Conservation (phyloP, 108 stramenopile genomes). For the Aurantiochytrium sp. region DNA sequence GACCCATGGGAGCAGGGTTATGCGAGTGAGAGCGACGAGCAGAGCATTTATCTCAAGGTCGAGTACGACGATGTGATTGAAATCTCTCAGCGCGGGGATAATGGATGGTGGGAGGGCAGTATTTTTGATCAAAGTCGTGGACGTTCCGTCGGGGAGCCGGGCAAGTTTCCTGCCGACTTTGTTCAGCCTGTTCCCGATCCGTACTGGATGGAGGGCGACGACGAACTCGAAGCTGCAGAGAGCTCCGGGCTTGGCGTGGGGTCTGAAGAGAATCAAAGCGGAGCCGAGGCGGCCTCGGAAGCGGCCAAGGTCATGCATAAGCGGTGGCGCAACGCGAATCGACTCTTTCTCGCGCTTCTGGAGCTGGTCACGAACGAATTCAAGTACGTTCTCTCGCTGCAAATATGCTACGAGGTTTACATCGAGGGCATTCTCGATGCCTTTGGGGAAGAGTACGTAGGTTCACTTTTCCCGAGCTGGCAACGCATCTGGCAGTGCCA, state of each 20-base stretch:
- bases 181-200: neutral
- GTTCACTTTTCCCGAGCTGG: neutral
- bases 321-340: neutral
- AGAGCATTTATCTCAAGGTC: neutral
- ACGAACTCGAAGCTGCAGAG: neutral
- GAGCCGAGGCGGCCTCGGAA: neutral
- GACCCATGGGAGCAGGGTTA: neutral
- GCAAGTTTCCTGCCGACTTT: neutral
- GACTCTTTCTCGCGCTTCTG: neutral
- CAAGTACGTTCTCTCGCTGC: neutral
- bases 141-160: neutral
- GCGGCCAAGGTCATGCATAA: neutral
- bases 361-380: constrained; percentile 8
- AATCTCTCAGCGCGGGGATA: neutral
- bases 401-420: neutral
- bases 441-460: neutral
- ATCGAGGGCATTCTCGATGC: neutral
- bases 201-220: constrained; percentile 10
- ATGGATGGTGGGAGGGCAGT: constrained; percentile 4
- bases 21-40: neutral
- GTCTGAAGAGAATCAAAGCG: neutral
- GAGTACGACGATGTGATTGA: neutral
- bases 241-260: neutral
- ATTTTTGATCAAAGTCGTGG: neutral
- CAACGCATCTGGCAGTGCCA: neutral